These are phyloP conservation scores for Leishmania braziliensis DNA, from an alignment of 208 protist species.

Conservation along the genomic window DNA sequence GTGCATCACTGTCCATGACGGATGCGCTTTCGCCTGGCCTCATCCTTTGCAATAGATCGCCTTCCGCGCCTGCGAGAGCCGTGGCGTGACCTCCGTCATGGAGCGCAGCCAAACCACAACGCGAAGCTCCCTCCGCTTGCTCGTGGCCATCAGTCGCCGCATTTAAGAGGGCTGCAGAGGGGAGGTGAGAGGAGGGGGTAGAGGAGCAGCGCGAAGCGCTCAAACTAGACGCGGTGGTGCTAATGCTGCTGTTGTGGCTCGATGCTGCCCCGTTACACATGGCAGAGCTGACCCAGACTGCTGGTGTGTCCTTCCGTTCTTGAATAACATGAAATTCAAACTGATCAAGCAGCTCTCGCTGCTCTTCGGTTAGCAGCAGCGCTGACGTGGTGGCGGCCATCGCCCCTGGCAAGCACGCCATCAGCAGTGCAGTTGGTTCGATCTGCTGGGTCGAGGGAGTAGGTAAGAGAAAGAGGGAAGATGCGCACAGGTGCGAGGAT, in stretches of 20 bases:
- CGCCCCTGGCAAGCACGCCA: background rate
- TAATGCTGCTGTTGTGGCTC: background rate
- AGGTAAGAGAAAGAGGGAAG: slow-evolving; percentile 8
- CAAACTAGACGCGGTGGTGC: background rate
- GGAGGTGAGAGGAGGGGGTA: background rate
- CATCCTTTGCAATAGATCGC: background rate
- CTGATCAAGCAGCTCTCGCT: slow-evolving; percentile 15
- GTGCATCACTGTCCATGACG: background rate
- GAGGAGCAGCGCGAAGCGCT: background rate
- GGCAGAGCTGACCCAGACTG: background rate
- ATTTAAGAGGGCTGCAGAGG: background rate
- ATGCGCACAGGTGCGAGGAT: background rate
- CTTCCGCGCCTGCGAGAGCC: background rate
- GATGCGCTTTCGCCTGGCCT: background rate
- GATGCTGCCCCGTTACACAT: background rate
- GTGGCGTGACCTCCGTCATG: background rate
- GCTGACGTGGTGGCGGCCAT: background rate
- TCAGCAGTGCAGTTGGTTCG: background rate
- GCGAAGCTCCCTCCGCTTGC: background rate
- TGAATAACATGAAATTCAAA: slow-evolving; percentile 21
- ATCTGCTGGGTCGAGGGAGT: background rate
- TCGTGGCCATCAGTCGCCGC: background rate
- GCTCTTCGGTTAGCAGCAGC: slow-evolving; percentile 15
- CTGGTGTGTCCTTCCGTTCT: background rate
- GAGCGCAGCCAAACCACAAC: background rate